phyloP scores from a whole-genome alignment of 805 yeast genomes.

The Lipomyces japonicus region DNA sequence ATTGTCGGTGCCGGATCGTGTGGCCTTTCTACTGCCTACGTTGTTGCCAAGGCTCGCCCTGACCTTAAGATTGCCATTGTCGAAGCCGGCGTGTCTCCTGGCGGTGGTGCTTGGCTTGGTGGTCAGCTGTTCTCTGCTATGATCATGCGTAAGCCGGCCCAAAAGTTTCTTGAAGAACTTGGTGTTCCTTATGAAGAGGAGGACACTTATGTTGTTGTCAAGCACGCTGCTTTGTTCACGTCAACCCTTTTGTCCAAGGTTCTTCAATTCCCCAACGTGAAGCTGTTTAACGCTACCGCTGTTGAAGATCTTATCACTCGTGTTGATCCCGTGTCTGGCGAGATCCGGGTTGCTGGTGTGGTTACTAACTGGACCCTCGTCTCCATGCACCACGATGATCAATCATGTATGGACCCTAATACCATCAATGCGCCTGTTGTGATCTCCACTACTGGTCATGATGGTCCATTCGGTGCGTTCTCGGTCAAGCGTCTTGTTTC shows the following conservation, averaged over 20 bases:
- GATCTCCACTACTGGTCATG: conserved; percentile 74
- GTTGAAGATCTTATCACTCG: conserved; percentile 78
- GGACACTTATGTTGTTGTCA: conserved; percentile 74
- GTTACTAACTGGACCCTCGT: conserved; percentile 83
- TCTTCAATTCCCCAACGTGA: conserved; percentile 66
- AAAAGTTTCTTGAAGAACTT: conserved; percentile 59
- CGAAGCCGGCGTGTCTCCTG: conserved; percentile 72
- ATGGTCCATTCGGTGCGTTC: conserved; percentile 80
- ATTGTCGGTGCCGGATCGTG: conserved; percentile 78
- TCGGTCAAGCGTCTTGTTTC: conserved; percentile 64
- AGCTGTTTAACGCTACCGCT: conserved; percentile 74
- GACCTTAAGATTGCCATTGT: conserved; percentile 69
- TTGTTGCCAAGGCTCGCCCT: conserved; percentile 67
- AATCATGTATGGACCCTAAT: conserved; percentile 80
- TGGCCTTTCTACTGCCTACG: conserved; percentile 73
- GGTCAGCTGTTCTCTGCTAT: conserved; percentile 75
- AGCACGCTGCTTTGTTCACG: conserved; percentile 74
- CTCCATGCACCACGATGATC: conserved; percentile 68
- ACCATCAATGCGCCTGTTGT: conserved; percentile 64
- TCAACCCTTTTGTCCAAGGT: conserved; percentile 68
- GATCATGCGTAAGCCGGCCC: conserved; percentile 79
- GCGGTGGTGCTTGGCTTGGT: conserved; percentile 78
- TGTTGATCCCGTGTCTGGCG: conserved; percentile 52
- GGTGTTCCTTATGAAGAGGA: conserved; percentile 70
- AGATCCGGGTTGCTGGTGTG: conserved; percentile 68